Evolutionary conservation across 257 asterid genomes (phyloP).

Genomic region (Mentha longifolia): DNA sequence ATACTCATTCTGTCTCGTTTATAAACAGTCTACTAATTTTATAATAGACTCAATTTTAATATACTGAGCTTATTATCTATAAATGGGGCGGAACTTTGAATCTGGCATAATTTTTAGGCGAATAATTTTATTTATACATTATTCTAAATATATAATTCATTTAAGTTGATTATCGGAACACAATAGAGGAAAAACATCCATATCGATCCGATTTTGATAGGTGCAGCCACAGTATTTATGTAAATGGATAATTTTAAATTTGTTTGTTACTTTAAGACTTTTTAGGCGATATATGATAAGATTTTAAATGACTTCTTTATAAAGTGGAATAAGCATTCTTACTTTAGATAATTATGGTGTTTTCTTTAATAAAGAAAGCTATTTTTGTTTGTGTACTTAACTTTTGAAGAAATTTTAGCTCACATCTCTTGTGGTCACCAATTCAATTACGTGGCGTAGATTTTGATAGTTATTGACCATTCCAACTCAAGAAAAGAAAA

Average conservation of each 20-base stretch:
- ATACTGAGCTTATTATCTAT: too few species aligned
- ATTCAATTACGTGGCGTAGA: background rate
- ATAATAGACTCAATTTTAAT: too few species aligned
- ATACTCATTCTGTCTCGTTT: too few species aligned
- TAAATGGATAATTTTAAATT: background rate
- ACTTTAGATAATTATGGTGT: slow-evolving; percentile 28
- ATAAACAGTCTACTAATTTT: too few species aligned
- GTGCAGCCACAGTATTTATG: slow-evolving; percentile 17
- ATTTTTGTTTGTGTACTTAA: slow-evolving; percentile 1
- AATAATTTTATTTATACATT: background rate
- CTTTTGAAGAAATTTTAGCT: slow-evolving; percentile 18
- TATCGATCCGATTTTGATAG: background rate
- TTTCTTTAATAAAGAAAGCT: slow-evolving; percentile 12
- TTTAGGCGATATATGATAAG: background rate
- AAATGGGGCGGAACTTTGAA: too few species aligned
- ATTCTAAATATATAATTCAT: background rate
- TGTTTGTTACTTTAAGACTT: background rate
- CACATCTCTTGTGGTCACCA: slow-evolving; percentile 23
- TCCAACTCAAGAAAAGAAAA: background rate
- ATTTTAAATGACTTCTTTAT: background rate
- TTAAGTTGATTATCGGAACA: background rate
- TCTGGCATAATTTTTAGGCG: too few species aligned
- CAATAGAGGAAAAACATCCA: background rate
- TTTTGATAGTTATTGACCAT: slow-evolving; percentile 7
- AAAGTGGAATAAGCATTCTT: slow-evolving; percentile 12